Percentiles rank a stretch among this genome's conserved stretches.
Evolutionary conservation across 805 yeast species (phyloP).

Genomic region (Candida sphagnicola): DNA sequence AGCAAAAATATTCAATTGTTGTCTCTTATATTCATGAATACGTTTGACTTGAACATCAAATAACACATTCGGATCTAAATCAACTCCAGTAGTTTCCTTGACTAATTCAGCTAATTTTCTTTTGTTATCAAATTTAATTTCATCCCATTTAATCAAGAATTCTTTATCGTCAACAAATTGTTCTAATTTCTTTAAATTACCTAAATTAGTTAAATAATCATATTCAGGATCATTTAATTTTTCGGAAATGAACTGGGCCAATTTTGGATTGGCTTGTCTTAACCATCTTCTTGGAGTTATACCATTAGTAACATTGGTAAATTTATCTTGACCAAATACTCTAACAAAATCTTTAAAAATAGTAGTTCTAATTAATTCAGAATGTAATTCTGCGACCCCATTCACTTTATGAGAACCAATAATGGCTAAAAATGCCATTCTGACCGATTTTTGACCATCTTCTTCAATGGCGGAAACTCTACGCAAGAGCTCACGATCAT

Average conservation of each 20-base stretch:
- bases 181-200: conserved; percentile 62
- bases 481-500: conserved; percentile 58
- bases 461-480: conserved; percentile 87
- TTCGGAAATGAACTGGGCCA: conserved; percentile 68
- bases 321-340: conserved; percentile 76
- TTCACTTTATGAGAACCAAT: conserved; percentile 91
- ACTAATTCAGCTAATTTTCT: conserved; percentile 61
- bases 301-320: conserved; percentile 92
- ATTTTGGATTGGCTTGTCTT: conserved; percentile 84
- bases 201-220: conserved; percentile 65
- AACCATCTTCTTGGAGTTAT: conserved; percentile 97
- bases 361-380: conserved; percentile 84
- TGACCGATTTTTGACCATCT: conserved; percentile 70
- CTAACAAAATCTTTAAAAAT: conserved; percentile 87
- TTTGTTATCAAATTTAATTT: conserved; percentile 69
- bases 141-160: conserved; percentile 69
- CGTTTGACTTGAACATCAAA: conserved; percentile 93
- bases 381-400: conserved; percentile 94
- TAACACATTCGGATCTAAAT: conserved; percentile 67
- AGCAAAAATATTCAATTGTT: conserved; percentile 88
- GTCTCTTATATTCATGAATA: conserved; percentile 94
- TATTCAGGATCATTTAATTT: conserved; percentile 63
- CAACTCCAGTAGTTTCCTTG: conserved; percentile 58
- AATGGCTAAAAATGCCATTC: conserved; percentile 91
- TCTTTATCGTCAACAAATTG: conserved; percentile 61